Percentiles rank a stretch among this genome's conserved stretches.
These are phyloP conservation scores for Lupinus albus DNA, from an alignment of 306 rosid species.

Conservation along the genomic window DNA sequence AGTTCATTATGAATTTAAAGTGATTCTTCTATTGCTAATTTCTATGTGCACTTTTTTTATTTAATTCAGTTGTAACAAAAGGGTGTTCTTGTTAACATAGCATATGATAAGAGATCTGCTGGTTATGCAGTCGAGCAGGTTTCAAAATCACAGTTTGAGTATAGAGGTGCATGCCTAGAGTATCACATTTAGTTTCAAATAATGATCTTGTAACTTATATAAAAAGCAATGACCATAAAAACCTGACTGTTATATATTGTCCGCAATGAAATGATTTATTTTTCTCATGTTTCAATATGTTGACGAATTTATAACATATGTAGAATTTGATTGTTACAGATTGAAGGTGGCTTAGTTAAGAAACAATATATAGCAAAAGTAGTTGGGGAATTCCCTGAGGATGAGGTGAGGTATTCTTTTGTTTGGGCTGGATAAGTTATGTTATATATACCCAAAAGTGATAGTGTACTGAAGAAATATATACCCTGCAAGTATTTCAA, in stretches of 20 bases:
- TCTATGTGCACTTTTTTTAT: slow-evolving; percentile 2
- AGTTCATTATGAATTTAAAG: not conserved
- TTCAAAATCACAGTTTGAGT: slow-evolving; percentile 17
- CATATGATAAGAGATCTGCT: slow-evolving; percentile 3
- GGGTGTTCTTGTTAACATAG: not conserved
- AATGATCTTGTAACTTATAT: not conserved
- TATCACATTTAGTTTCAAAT: slow-evolving; percentile 15
- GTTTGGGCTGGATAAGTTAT: slow-evolving; percentile 39
- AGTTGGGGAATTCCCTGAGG: slow-evolving; percentile 68
- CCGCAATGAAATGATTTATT: slow-evolving; percentile 32
- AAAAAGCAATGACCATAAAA: slow-evolving; percentile 1
- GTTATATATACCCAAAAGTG: slow-evolving; percentile 20
- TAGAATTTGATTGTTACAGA: slow-evolving; percentile 54
- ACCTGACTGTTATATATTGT: not conserved
- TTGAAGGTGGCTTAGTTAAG: slow-evolving; percentile 77
- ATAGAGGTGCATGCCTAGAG: slow-evolving; percentile 2
- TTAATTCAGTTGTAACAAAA: slow-evolving; percentile 5
- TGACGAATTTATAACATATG: slow-evolving; percentile 1
- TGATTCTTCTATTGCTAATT: slow-evolving; percentile 5
- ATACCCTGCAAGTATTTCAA: slow-evolving; percentile 19
- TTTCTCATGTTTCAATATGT: slow-evolving; percentile 17
- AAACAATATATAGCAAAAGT: slow-evolving; percentile 85
- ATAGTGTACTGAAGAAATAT: slow-evolving; percentile 30
- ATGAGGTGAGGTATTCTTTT: slow-evolving; percentile 69
- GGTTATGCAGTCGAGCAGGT: slow-evolving; percentile 19